Evolutionary conservation across 306 rosid genomes (phyloP), one percentile per base, ranked within the genome.

Genomic region (Hippophae rhamnoides): DNA sequence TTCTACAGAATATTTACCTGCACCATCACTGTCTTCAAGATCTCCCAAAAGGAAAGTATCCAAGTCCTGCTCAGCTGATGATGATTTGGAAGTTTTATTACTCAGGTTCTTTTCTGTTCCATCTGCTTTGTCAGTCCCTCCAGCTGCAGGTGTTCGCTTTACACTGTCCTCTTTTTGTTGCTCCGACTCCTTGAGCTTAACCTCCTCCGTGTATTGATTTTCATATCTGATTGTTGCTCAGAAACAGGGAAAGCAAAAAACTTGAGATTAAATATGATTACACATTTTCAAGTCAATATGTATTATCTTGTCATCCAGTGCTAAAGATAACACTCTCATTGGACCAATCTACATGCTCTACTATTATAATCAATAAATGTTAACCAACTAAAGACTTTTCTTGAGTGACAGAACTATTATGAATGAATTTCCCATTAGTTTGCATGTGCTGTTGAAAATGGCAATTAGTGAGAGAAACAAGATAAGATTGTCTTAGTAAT

Each of bases 11-110:
- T 23, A 50, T 46, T 62, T 74, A 90, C 98, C 98, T 70, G 78
- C 79, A 61, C 83, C 96, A 67, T 90, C 98, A 52, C 95, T 85
- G 73, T 85, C 98, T 77, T 90, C 98, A 73, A 85, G 90, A 81
- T 90, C 98, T 62, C 96, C 98, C 73, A 90, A 86, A 64, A 90
- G 95, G 72, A 90, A 90, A 14, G 86, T 72, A 69, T 90, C 96
- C 78, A 87, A 64, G 70, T 90, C 98, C 72, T 87, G 96, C 71
- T 87, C 98, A 58, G 80, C 73, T 14, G 89, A 76, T 42, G 92
- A 83, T 72, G 89, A 61, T 47, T 78, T 81, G 13, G 95, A 81
- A 68, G 89, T 69, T 71, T 47, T 70, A 76, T 74, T 64, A 66
- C 72, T 81, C 62, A 63, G 54, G 76, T 69, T 76, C 72, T 74